A percentile compares a stretch with the other conserved stretches of the same genome.
These are phyloP conservation scores for Colletotrichum agaves DNA, from an alignment of 2,329 filamentous ascomycete genomes.

Conservation along the genomic window DNA sequence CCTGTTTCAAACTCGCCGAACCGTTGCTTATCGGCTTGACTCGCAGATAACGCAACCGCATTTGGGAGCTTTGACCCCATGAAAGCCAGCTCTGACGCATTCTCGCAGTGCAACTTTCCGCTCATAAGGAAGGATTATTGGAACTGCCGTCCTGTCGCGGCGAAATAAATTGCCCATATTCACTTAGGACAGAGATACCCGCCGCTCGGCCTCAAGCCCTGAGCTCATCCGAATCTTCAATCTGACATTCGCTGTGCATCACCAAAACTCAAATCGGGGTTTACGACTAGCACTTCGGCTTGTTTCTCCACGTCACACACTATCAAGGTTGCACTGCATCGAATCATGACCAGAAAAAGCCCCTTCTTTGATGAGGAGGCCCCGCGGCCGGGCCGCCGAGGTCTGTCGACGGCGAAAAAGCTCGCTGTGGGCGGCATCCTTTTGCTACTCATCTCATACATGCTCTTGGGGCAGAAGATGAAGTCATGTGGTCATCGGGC, in stretches of 20 bases:
- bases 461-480: slow-evolving; percentile 17
- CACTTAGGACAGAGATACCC: background rate
- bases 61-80: slow-evolving; percentile 28
- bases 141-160: background rate
- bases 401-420: slow-evolving; percentile 19
- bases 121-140: background rate
- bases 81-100: slow-evolving; percentile 10
- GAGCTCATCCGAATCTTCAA: background rate
- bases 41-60: slow-evolving; percentile 29
- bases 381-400: background rate
- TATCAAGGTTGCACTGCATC: background rate
- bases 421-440: slow-evolving; percentile 31
- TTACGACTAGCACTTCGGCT: background rate
- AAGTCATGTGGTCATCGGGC: slow-evolving; percentile 34
- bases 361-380: slow-evolving; percentile 4
- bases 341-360: slow-evolving; percentile 23
- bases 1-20: background rate
- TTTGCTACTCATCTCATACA: slow-evolving; percentile 33
- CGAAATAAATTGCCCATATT: background rate
- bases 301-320: background rate
- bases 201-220: background rate
- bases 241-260: background rate
- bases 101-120: background rate
- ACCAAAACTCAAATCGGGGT: background rate
- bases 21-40: slow-evolving; percentile 21